Conservation (phyloP, 495 filamentous ascomycete species). For the Talaromyces stipitatus region DNA sequence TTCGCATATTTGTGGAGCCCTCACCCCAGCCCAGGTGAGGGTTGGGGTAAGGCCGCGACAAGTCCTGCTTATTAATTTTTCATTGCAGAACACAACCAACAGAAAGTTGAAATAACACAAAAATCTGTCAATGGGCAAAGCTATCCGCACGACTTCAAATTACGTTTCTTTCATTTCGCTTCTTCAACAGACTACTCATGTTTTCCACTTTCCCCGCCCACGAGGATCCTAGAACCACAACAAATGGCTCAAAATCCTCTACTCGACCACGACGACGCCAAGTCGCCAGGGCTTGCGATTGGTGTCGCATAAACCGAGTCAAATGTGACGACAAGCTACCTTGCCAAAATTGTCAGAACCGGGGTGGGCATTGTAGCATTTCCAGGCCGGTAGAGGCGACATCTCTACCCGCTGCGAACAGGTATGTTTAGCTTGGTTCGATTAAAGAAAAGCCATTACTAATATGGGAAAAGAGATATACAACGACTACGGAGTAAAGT, state of each 20-base stretch:
- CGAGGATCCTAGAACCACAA: neutral
- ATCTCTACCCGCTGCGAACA: conserved; percentile 15
- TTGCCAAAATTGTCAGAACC: conserved; percentile 31
- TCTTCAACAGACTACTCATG: too few species aligned
- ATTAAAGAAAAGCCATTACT: neutral
- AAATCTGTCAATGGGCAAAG: too few species aligned
- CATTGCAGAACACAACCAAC: too few species aligned
- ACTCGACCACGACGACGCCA: conserved; percentile 19
- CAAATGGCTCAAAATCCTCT: neutral
- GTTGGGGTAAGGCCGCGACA: too few species aligned
- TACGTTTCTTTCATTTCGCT: too few species aligned
- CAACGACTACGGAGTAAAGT: conserved; percentile 28
- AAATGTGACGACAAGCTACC: conserved; percentile 34
- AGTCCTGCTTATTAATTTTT: too few species aligned
- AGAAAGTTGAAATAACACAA: too few species aligned
- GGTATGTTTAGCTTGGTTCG: conserved; percentile 9
- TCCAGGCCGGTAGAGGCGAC: conserved; percentile 14
- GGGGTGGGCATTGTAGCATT: conserved; percentile 34
- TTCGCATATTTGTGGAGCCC: too few species aligned
- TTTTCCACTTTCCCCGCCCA: neutral
- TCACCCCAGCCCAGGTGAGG: too few species aligned
- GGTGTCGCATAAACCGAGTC: conserved; percentile 33
- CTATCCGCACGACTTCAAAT: too few species aligned
- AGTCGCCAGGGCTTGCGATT: conserved; percentile 34
- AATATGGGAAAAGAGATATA: conserved; percentile 23